Percentiles rank a stretch among this genome's conserved stretches.
Evolutionary conservation across 2,329 filamentous ascomycete genomes (phyloP).

Genomic region (Aschersonia sp.): DNA sequence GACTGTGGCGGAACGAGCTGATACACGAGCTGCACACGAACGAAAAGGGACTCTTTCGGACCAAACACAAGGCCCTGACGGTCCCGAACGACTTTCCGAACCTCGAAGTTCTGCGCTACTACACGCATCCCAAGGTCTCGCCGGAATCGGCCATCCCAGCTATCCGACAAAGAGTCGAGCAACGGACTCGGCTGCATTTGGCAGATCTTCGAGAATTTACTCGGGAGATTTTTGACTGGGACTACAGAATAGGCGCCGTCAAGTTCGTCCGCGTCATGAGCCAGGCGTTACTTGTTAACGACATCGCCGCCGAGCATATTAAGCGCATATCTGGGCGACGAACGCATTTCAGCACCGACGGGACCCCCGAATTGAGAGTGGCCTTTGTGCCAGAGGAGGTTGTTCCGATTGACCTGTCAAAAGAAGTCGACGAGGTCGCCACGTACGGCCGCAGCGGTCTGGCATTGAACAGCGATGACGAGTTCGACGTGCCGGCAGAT

Average conservation of each 20-base stretch:
- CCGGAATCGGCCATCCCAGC: constrained; percentile 28
- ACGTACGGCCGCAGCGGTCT: constrained; percentile 35
- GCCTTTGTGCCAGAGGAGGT: constrained; percentile 63
- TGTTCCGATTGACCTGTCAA: constrained; percentile 61
- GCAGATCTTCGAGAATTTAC: constrained; percentile 57
- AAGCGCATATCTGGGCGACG: constrained; percentile 53
- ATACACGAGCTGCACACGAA: constrained; percentile 70
- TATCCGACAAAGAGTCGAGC: constrained; percentile 12
- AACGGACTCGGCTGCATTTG: constrained; percentile 13
- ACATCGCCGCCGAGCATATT: constrained; percentile 39
- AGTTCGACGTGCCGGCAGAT: constrained; percentile 26
- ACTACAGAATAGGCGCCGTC: constrained; percentile 58
- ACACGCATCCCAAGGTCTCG: constrained; percentile 78
- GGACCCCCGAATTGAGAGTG: constrained; percentile 61
- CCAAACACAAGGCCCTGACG: constrained; percentile 55
- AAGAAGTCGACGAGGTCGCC: constrained; percentile 51
- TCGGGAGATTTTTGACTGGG: constrained; percentile 76
- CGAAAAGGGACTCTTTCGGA: constrained; percentile 64
- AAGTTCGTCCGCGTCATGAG: constrained; percentile 75
- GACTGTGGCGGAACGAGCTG: constrained; percentile 57
- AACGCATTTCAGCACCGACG: constrained; percentile 60
- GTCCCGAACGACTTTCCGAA: constrained; percentile 77
- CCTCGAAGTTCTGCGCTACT: constrained; percentile 65
- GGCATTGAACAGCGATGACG: constrained; percentile 53
- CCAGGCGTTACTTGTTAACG: constrained; percentile 56